Evolutionary conservation across 805 yeast genomes (phyloP).

Genomic region (Kodamaea nitidulidarum): DNA sequence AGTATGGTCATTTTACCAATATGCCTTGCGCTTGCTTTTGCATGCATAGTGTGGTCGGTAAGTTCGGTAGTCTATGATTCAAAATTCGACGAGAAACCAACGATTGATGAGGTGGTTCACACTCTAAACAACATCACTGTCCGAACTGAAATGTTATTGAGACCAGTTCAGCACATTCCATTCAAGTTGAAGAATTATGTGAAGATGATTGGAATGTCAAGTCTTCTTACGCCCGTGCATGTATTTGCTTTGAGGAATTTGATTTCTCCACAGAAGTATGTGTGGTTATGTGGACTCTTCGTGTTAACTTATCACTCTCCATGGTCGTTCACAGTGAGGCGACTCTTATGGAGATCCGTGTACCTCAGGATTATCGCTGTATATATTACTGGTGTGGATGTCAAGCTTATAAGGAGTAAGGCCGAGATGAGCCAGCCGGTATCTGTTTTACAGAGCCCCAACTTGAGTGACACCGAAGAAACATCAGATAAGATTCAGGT

Average conservation of each 20-base stretch:
- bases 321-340: constrained; percentile 42
- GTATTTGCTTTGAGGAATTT: constrained; percentile 30
- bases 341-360: constrained; percentile 49
- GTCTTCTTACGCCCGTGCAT: constrained; percentile 43
- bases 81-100: constrained; percentile 43
- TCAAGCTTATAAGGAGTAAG: constrained; percentile 9
- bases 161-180: constrained; percentile 34
- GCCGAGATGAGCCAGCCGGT: constrained; percentile 6
- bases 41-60: constrained; percentile 44
- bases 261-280: constrained; percentile 28
- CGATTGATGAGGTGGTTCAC: constrained; percentile 49
- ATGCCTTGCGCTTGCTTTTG: constrained; percentile 30
- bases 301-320: constrained; percentile 45
- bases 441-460: constrained; percentile 17
- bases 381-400: constrained; percentile 37
- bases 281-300: constrained; percentile 36
- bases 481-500: constrained; percentile 15
- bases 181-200: constrained; percentile 24
- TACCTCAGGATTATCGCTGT: constrained; percentile 35
- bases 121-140: constrained; percentile 44
- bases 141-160: constrained; percentile 37
- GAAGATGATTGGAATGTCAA: constrained; percentile 27
- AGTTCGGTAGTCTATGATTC: constrained; percentile 41
- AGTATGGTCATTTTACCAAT: constrained; percentile 38
- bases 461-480: constrained; percentile 14